These are phyloP conservation scores for Millerozyma miso DNA, from an alignment of 805 yeast species.

Conservation along the genomic window DNA sequence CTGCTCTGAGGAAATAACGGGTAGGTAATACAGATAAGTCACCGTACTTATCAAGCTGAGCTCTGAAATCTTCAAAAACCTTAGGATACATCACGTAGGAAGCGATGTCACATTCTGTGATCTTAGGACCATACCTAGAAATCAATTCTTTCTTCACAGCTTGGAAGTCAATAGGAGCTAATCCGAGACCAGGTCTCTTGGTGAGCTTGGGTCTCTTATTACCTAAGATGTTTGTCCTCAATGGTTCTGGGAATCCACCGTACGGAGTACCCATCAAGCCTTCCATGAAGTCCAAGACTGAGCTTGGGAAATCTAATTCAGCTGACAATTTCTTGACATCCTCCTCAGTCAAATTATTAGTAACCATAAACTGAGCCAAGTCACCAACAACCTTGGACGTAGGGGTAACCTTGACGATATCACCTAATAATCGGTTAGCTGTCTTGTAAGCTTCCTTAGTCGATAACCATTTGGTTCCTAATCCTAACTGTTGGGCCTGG, in stretches of 20 bases:
- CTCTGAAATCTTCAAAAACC: conserved; percentile 86
- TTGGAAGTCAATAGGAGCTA: conserved; percentile 78
- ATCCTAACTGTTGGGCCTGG: conserved; percentile 99
- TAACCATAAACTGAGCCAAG: conserved; percentile 98
- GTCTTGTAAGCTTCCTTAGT: conserved; percentile 91
- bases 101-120: conserved; percentile 87
- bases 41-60: conserved; percentile 72
- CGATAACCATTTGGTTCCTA: conserved; percentile 94
- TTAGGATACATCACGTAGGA: conserved; percentile 97
- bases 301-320: conserved; percentile 96
- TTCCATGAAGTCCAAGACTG: conserved; percentile 96
- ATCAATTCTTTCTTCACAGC: conserved; percentile 68
- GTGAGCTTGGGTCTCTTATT: conserved; percentile 91
- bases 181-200: conserved; percentile 86
- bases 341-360: conserved; percentile 80
- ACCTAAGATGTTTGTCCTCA: conserved; percentile 83
- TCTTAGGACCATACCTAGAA: conserved; percentile 66
- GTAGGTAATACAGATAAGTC: conserved; percentile 95
- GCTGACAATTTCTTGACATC: conserved; percentile 86
- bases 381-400: conserved; percentile 99
- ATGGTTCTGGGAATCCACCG: conserved; percentile 99
- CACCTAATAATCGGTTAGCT: conserved; percentile 90
- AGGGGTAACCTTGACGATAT: conserved; percentile 97
- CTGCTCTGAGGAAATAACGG: conserved; percentile 81
- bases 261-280: conserved; percentile 99